Conservation (phyloP, 192 early-diverging fungal species). For the Linnemannia zychae region DNA sequence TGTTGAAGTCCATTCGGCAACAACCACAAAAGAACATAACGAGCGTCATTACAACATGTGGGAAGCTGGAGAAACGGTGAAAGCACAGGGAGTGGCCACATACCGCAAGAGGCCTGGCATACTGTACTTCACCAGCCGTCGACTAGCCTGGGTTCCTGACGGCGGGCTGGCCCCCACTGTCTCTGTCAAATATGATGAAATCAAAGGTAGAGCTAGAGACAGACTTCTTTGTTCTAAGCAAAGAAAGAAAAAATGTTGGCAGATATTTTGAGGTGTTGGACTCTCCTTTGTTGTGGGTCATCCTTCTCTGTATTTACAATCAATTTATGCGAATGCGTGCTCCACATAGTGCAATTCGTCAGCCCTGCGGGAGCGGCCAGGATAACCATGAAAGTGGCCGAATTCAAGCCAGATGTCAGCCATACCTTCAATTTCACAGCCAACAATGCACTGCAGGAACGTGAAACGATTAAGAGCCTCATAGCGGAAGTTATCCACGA, state of each 20-base stretch:
- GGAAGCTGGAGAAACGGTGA: conserved; percentile 47
- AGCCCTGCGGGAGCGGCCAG: conserved; percentile 62
- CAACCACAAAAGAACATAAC: background rate
- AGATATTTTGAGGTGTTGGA: background rate
- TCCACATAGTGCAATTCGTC: conserved; percentile 44
- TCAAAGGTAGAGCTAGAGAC: conserved; percentile 41
- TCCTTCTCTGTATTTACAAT: background rate
- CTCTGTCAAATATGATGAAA: conserved; percentile 61
- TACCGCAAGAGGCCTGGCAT: conserved; percentile 57
- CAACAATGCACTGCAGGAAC: conserved; percentile 58
- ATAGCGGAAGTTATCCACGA: conserved; percentile 57
- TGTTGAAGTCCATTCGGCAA: background rate
- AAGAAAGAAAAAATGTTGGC: background rate
- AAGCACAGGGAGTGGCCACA: conserved; percentile 8
- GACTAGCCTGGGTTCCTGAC: conserved; percentile 67
- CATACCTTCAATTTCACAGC: conserved; percentile 64
- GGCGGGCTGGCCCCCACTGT: conserved; percentile 60
- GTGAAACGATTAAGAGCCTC: conserved; percentile 62
- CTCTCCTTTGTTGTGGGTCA: background rate
- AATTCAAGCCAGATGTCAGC: conserved; percentile 47
- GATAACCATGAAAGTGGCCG: conserved; percentile 69
- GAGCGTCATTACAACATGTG: conserved; percentile 18
- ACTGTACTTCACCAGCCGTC: conserved; percentile 65
- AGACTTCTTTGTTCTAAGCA: background rate
- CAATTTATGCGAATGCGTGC: background rate